These are phyloP conservation scores for Catenaria anguillulae DNA, from an alignment of 371 early-diverging fungal species.

Conservation along the genomic window DNA sequence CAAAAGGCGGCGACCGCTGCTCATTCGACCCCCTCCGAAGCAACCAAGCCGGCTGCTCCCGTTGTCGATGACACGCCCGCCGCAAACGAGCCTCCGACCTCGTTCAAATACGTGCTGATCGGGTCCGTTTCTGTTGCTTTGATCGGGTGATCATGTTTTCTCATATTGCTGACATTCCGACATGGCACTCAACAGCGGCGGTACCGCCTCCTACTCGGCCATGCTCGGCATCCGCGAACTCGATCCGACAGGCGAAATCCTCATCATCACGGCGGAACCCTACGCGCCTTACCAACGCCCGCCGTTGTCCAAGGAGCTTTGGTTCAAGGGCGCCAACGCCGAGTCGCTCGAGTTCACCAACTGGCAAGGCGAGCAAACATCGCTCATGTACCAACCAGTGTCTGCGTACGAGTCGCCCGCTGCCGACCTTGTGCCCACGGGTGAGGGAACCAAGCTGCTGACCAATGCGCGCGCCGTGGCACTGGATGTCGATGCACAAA, in stretches of 20 bases:
- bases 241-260: slow-evolving; percentile 48
- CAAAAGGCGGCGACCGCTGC: slow-evolving; percentile 1
- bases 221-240: slow-evolving; percentile 50
- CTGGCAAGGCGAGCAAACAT: slow-evolving; percentile 51
- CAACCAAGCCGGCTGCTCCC: neutral
- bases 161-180: neutral
- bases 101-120: slow-evolving; percentile 31
- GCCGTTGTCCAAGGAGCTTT: slow-evolving; percentile 37
- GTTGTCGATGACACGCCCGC: neutral
- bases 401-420: slow-evolving; percentile 22
- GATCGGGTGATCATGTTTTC: too few species aligned
- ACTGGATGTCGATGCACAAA: slow-evolving; percentile 46
- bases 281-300: slow-evolving; percentile 49
- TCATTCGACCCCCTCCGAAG: neutral
- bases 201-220: slow-evolving; percentile 51
- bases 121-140: neutral
- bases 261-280: slow-evolving; percentile 49
- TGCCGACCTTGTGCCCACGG: slow-evolving; percentile 26
- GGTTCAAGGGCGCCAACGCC: slow-evolving; percentile 34
- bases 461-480: slow-evolving; percentile 11
- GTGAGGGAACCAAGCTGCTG: slow-evolving; percentile 11
- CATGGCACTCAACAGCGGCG: slow-evolving; percentile 35
- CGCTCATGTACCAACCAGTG: slow-evolving; percentile 25
- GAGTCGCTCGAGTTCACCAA: slow-evolving; percentile 45
- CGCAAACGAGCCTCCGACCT: neutral